Conservation (phyloP, 2,329 filamentous ascomycete species). For the Leptographium lundbergii region DNA sequence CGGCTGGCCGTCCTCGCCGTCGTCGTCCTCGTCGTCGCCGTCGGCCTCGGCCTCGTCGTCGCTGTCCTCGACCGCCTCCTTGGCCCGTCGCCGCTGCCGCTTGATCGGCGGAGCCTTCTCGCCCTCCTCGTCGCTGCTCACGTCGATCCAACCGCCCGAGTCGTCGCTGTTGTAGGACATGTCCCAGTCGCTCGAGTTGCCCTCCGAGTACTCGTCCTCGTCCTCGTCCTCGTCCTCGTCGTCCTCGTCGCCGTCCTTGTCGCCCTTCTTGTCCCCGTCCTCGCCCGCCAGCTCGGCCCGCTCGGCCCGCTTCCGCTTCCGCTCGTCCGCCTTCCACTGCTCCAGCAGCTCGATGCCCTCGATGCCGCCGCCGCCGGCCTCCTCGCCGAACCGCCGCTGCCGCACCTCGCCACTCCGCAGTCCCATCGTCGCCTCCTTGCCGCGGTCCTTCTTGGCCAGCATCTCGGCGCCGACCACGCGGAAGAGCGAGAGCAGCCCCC, state of each 20-base stretch:
- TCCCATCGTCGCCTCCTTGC: constrained; percentile 79
- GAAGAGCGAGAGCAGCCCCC: constrained; percentile 81
- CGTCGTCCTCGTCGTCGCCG: constrained; percentile 27
- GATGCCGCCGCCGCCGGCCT: constrained; percentile 61
- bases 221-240: constrained; percentile 49
- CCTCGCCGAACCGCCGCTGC: constrained; percentile 71
- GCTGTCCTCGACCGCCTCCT: constrained; percentile 17
- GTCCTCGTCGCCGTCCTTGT: constrained; percentile 46
- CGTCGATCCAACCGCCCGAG: constrained; percentile 87
- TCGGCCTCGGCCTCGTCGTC: constrained; percentile 32
- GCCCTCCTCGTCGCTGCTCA: constrained; percentile 72
- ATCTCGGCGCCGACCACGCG: constrained; percentile 83
- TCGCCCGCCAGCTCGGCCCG: constrained; percentile 39
- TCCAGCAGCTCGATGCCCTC: constrained; percentile 86
- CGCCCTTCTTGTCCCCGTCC: constrained; percentile 47
- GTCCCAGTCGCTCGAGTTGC: constrained; percentile 47
- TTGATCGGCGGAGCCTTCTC: constrained; percentile 58
- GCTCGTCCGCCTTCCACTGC: constrained; percentile 88
- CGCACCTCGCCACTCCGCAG: constrained; percentile 61
- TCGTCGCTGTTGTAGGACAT: constrained; percentile 50
- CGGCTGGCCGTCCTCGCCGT: constrained; percentile 31
- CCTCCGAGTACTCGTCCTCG: constrained; percentile 41
- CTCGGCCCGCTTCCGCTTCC: constrained; percentile 57
- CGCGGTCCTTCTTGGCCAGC: constrained; percentile 78
- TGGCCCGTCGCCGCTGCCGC: constrained; percentile 37